A percentile compares a stretch with the other conserved stretches of the same genome.
These are phyloP conservation scores for Barnettozyma californica DNA, from an alignment of 805 yeast species.

Conservation along the genomic window DNA sequence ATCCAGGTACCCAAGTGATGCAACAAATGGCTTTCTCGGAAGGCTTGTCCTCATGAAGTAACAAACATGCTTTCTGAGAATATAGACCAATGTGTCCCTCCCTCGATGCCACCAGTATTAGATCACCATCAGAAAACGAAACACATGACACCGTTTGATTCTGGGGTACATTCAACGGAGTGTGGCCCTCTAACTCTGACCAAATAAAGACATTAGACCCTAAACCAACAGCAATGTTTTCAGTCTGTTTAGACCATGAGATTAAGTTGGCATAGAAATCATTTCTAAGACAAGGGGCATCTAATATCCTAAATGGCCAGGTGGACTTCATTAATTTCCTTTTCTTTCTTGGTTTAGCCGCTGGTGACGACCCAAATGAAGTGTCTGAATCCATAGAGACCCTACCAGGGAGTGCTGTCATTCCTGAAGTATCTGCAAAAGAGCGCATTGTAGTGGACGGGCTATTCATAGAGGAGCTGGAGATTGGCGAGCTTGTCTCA, in stretches of 20 bases:
- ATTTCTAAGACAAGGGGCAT: conserved; percentile 67
- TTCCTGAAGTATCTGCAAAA: conserved; percentile 1
- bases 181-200: conserved; percentile 47
- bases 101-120: conserved; percentile 51
- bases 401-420: background rate
- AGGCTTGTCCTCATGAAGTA: conserved; percentile 20
- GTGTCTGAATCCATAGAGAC: conserved; percentile 11
- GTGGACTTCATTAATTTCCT: conserved; percentile 26
- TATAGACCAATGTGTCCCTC: conserved; percentile 48
- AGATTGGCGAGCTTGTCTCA: conserved; percentile 1
- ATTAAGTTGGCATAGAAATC: conserved; percentile 76
- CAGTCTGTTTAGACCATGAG: conserved; percentile 57
- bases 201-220: conserved; percentile 56
- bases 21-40: conserved; percentile 46
- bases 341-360: conserved; percentile 15
- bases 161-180: conserved; percentile 35
- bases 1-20: conserved; percentile 51
- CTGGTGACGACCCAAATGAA: conserved; percentile 8
- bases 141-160: conserved; percentile 49
- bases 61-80: conserved; percentile 27
- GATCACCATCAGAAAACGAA: conserved; percentile 45
- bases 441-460: conserved; percentile 4
- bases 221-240: conserved; percentile 61
- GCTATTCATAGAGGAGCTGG: conserved; percentile 1
- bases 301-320: conserved; percentile 47